These are phyloP conservation scores for Lachancea lanzarotensis DNA, from an alignment of 805 yeast genomes.

Conservation along the genomic window DNA sequence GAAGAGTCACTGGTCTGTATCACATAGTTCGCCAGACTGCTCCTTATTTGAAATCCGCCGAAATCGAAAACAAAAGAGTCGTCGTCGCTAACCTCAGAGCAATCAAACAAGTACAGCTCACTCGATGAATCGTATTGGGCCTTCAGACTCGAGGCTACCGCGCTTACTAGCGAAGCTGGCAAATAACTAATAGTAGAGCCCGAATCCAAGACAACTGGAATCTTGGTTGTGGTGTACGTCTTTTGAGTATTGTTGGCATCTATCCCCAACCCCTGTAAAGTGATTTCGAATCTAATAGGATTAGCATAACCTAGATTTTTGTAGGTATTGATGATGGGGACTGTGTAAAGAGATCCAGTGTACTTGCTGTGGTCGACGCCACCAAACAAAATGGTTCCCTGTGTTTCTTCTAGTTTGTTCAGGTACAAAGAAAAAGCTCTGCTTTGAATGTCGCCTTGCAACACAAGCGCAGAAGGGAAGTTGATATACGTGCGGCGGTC, in stretches of 20 bases:
- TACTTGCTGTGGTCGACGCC: slow-evolving; percentile 63
- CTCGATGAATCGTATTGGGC: slow-evolving; percentile 37
- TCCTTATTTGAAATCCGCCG: slow-evolving; percentile 50
- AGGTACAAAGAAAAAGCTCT: slow-evolving; percentile 59
- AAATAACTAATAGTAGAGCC: slow-evolving; percentile 49
- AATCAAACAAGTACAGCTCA: slow-evolving; percentile 44
- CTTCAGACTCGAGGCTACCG: slow-evolving; percentile 30
- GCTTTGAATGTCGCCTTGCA: slow-evolving; percentile 49
- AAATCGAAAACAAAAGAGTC: slow-evolving; percentile 44
- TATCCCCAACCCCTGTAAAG: slow-evolving; percentile 27
- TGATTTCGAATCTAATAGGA: slow-evolving; percentile 23
- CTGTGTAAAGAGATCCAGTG: slow-evolving; percentile 42
- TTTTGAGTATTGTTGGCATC: slow-evolving; percentile 23
- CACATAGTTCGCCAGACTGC: slow-evolving; percentile 38
- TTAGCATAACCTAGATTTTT: slow-evolving; percentile 12
- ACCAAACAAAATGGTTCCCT: slow-evolving; percentile 64
- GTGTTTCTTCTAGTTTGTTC: slow-evolving; percentile 35
- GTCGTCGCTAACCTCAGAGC: slow-evolving; percentile 33
- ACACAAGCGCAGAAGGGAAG: slow-evolving; percentile 55
- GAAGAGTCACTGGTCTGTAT: slow-evolving; percentile 12
- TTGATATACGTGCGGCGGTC: slow-evolving; percentile 48
- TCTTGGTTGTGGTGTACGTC: slow-evolving; percentile 22
- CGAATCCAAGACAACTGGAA: slow-evolving; percentile 45
- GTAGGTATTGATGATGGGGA: slow-evolving; percentile 44
- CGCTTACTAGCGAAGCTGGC: slow-evolving; percentile 32